phyloP scores from a whole-genome alignment of 768 basidiomycete genomes.

The Amanita pseudoporphyria region DNA sequence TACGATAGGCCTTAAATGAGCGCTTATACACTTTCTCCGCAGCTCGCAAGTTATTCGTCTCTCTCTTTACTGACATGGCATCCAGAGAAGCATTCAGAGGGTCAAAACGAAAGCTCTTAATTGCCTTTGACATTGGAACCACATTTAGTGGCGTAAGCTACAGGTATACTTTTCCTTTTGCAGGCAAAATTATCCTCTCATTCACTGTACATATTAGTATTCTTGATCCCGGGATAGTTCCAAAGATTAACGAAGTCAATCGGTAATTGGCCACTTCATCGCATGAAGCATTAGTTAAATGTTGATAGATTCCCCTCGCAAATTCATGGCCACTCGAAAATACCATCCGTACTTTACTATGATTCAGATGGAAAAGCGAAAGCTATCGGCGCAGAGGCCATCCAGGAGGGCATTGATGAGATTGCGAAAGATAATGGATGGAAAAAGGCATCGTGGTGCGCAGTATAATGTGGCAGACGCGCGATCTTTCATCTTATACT shows the following conservation, averaged over 20 bases:
- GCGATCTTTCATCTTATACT: background rate
- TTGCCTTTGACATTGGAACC: conserved; percentile 45
- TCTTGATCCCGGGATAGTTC: conserved; percentile 23
- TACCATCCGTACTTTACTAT: conserved; percentile 32
- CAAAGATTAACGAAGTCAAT: conserved; percentile 30
- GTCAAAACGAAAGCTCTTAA: conserved; percentile 29
- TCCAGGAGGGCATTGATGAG: conserved; percentile 23
- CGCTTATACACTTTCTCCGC: background rate
- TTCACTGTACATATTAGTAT: conserved; percentile 17
- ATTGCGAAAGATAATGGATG: conserved; percentile 30
- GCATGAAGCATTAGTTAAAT: background rate
- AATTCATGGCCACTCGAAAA: conserved; percentile 22
- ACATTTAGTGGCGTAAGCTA: conserved; percentile 43
- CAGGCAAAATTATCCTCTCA: background rate
- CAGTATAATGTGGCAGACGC: background rate
- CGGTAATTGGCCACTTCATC: conserved; percentile 17
- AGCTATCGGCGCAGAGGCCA: conserved; percentile 33
- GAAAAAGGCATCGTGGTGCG: conserved; percentile 33
- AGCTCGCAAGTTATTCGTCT: background rate
- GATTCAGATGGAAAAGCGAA: conserved; percentile 22
- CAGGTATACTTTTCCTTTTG: conserved; percentile 12
- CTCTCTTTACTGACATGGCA: background rate
- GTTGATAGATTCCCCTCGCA: conserved; percentile 15
- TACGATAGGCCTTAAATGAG: background rate
- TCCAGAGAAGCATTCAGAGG: conserved; percentile 30